Conservation (phyloP, 164 flowering plant genomes). For the Dillenia turbinata region DNA sequence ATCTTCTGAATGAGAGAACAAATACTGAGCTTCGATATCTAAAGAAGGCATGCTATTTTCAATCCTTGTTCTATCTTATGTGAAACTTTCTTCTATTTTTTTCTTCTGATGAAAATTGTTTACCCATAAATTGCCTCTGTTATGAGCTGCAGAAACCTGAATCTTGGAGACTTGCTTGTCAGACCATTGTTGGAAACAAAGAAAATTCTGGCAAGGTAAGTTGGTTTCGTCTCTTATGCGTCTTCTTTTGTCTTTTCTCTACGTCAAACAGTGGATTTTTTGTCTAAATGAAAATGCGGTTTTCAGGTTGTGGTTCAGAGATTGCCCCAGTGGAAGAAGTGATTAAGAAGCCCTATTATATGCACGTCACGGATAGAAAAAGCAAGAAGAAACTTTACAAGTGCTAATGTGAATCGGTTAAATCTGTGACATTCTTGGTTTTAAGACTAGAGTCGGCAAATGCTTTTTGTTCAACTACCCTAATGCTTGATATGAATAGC, state of each 20-base stretch:
- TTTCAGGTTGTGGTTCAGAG: constrained; percentile 82
- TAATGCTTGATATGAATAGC: no score
- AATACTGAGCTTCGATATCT: constrained; percentile 70
- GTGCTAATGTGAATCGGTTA: no score
- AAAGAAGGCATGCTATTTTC: constrained; percentile 54
- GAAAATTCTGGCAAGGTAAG: constrained; percentile 94
- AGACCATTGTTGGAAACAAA: constrained; percentile 95
- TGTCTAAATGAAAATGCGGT: no score
- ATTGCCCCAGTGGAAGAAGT: constrained; percentile 90
- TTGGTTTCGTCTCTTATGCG: not conserved
- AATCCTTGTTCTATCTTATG: not conserved
- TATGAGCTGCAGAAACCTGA: constrained; percentile 72
- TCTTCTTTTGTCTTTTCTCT: no score
- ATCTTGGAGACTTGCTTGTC: constrained; percentile 98
- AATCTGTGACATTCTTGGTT: no score
- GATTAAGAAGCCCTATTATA: constrained; percentile 11
- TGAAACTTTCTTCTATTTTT: not conserved
- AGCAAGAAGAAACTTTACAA: not conserved
- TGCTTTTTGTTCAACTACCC: no score
- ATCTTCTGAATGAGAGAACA: constrained; percentile 86
- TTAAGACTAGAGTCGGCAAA: no score
- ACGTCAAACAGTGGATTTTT: no score
- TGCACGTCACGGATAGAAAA: not conserved
- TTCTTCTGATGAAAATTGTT: not conserved
- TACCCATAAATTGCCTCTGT: not conserved